phyloP scores from a whole-genome alignment of 352 stramenopile species.

The Pythium myriotylum region DNA sequence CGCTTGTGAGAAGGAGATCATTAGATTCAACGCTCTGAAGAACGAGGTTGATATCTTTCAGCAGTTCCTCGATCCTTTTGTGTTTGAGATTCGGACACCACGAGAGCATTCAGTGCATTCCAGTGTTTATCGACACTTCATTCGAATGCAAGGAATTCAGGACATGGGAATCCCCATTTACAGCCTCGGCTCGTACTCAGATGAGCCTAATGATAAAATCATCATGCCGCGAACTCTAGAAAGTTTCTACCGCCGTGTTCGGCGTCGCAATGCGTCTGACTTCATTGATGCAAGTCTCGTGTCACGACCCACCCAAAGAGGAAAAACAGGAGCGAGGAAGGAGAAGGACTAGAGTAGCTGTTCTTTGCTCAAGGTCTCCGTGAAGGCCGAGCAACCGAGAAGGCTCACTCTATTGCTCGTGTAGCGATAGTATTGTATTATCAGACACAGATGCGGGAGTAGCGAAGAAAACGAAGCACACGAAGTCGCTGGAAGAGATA shows the following conservation, averaged over 20 bases:
- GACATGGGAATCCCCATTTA: constrained; percentile 81
- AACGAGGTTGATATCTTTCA: constrained; percentile 85
- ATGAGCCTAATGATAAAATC: constrained; percentile 54
- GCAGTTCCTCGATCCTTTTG: constrained; percentile 67
- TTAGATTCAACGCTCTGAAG: constrained; percentile 70
- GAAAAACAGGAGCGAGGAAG: too few species aligned
- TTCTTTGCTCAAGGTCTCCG: too few species aligned
- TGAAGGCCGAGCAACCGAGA: too few species aligned
- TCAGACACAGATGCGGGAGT: constrained; percentile 50
- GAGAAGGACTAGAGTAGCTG: too few species aligned
- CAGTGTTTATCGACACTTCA: constrained; percentile 76
- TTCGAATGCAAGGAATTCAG: constrained; percentile 61
- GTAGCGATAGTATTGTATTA: constrained; percentile 48
- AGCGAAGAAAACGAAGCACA: constrained; percentile 51
- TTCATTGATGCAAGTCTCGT: constrained; percentile 68
- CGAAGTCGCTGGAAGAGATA: constrained; percentile 38
- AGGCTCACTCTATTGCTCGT: too few species aligned
- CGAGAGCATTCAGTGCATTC: constrained; percentile 63
- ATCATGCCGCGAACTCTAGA: constrained; percentile 48
- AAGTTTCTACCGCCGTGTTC: constrained; percentile 52
- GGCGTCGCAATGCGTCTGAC: constrained; percentile 54
- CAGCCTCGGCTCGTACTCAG: constrained; percentile 52
- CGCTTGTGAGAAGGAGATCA: constrained; percentile 49
- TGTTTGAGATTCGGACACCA: constrained; percentile 56
- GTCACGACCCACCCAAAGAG: constrained; percentile 30